phyloP scores from a whole-genome alignment of 2,329 filamentous ascomycete genomes.

The Stylonectria norvegica region DNA sequence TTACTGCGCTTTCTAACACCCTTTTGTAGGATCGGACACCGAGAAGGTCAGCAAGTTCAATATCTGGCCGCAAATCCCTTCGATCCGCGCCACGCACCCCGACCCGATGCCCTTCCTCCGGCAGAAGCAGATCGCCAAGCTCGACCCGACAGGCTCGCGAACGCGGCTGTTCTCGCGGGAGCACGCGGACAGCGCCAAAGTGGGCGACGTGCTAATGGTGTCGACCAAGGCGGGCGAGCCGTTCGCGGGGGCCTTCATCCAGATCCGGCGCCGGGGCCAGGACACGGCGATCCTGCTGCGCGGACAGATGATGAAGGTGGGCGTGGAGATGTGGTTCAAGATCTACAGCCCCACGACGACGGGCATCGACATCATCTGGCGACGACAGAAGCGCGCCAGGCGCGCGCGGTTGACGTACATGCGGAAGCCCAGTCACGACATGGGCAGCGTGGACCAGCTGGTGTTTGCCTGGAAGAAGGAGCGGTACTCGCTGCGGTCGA shows the following conservation, averaged over 20 bases:
- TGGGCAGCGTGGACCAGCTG: slow-evolving; percentile 78
- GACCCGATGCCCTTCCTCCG: slow-evolving; percentile 68
- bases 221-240: slow-evolving; percentile 78
- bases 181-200: slow-evolving; percentile 75
- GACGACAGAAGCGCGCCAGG: slow-evolving; percentile 77
- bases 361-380: slow-evolving; percentile 90
- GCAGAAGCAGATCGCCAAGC: slow-evolving; percentile 63
- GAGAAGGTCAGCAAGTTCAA: slow-evolving; percentile 42
- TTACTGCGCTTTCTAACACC: slow-evolving; percentile 12
- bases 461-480: slow-evolving; percentile 55
- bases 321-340: slow-evolving; percentile 98
- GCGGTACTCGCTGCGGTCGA: slow-evolving; percentile 38
- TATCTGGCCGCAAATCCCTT: slow-evolving; percentile 54
- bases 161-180: slow-evolving; percentile 73
- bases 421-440: slow-evolving; percentile 82
- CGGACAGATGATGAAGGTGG: slow-evolving; percentile 79
- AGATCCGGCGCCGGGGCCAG: slow-evolving; percentile 80
- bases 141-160: slow-evolving; percentile 83
- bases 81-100: slow-evolving; percentile 53
- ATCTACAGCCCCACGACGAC: slow-evolving; percentile 86
- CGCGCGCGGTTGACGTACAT: slow-evolving; percentile 88
- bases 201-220: slow-evolving; percentile 89
- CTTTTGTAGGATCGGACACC: slow-evolving; percentile 31
- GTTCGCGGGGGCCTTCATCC: slow-evolving; percentile 83
- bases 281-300: slow-evolving; percentile 86